phyloP scores from a whole-genome alignment of 2,329 filamentous ascomycete genomes.

The Colletotrichum aenigma region DNA sequence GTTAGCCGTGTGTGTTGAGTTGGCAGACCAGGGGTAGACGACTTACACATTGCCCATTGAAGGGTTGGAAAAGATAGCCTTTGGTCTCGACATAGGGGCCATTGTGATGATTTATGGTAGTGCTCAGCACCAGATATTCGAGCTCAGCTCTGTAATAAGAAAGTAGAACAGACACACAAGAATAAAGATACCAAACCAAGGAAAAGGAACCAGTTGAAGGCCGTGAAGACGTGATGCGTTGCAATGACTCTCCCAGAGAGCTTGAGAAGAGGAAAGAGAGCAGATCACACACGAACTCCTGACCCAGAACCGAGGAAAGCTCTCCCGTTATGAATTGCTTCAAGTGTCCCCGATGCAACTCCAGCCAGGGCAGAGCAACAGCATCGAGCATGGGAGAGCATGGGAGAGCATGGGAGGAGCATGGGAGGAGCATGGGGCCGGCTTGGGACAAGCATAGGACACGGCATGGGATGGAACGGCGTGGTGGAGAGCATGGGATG shows the following conservation, averaged over 20 bases:
- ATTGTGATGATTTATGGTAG: background rate
- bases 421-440: background rate
- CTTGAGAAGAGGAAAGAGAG: slow-evolving; percentile 4
- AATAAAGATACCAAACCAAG: slow-evolving; percentile 1
- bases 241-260: slow-evolving; percentile 21
- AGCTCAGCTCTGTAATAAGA: slow-evolving; percentile 11
- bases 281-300: background rate
- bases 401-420: slow-evolving; percentile 4
- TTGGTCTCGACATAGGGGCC: slow-evolving; percentile 20
- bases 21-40: background rate
- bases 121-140: slow-evolving; percentile 12
- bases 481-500: background rate
- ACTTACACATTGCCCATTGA: slow-evolving; percentile 13
- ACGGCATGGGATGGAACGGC: background rate
- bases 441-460: background rate
- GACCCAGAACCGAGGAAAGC: slow-evolving; percentile 2
- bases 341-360: background rate
- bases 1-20: background rate
- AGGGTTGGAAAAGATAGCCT: slow-evolving; percentile 9
- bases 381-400: slow-evolving; percentile 7
- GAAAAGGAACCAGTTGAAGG: background rate
- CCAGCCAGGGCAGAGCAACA: slow-evolving; percentile 1
- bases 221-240: slow-evolving; percentile 1
- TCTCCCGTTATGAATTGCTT: slow-evolving; percentile 14
- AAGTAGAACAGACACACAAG: background rate